These are phyloP conservation scores for Acanthamoeba triangularis DNA, from an alignment of 208 protist genomes.

Conservation along the genomic window DNA sequence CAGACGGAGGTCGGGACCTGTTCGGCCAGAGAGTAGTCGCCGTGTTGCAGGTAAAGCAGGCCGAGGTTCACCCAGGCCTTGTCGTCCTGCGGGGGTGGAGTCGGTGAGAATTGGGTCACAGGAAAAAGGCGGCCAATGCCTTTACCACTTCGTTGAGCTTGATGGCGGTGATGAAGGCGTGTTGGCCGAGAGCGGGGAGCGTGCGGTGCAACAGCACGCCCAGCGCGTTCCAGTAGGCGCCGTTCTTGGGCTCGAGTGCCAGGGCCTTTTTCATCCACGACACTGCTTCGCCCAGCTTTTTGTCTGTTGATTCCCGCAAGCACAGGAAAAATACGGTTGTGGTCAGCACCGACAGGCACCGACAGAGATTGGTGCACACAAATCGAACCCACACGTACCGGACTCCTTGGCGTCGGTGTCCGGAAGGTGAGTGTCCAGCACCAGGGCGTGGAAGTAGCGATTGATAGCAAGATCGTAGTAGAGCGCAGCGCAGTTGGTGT, in stretches of 20 bases:
- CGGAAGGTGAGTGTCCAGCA: neutral
- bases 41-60: slow-evolving; percentile 32
- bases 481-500: slow-evolving; percentile 21
- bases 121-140: too few relatives aligned
- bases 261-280: slow-evolving; percentile 46
- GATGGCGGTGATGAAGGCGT: slow-evolving; percentile 43
- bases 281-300: slow-evolving; percentile 16
- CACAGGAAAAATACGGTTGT: neutral
- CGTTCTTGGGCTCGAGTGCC: neutral
- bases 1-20: neutral
- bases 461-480: slow-evolving; percentile 58
- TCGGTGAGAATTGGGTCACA: too few relatives aligned
- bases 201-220: slow-evolving; percentile 47
- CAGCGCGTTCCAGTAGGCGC: slow-evolving; percentile 41
- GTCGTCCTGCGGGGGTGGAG: too few relatives aligned
- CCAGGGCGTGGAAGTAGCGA: slow-evolving; percentile 12
- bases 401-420: neutral
- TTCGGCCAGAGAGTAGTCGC: slow-evolving; percentile 27
- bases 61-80: slow-evolving; percentile 57
- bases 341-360: neutral
- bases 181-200: slow-evolving; percentile 6
- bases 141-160: slow-evolving; percentile 41
- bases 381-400: neutral
- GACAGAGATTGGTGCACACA: neutral
- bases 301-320: neutral